A percentile compares a stretch with the other conserved stretches of the same genome.
Conservation (phyloP, 768 basidiomycete genomes). For the Boletus vinaceobasis region DNA sequence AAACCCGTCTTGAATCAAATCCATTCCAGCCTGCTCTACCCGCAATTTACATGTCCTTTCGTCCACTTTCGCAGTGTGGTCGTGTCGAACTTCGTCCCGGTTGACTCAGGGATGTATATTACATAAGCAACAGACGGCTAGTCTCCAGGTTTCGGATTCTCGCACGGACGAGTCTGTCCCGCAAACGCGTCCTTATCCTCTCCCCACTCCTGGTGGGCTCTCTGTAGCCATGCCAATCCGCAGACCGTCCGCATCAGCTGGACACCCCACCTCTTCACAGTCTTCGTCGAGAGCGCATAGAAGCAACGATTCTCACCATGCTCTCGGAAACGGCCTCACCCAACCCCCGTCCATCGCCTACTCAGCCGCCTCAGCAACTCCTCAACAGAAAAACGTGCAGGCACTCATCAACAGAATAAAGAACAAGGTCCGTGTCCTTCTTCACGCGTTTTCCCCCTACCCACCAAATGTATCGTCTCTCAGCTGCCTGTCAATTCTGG, state of each 20-base stretch:
- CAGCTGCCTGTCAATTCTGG: slow-evolving; percentile 89
- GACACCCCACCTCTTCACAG: slow-evolving; percentile 33
- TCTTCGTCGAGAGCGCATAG: slow-evolving; percentile 51
- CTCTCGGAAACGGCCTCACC: slow-evolving; percentile 28
- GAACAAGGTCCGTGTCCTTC: slow-evolving; percentile 57
- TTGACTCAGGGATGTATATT: slow-evolving; percentile 5
- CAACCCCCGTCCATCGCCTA: slow-evolving; percentile 38
- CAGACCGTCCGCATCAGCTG: slow-evolving; percentile 58
- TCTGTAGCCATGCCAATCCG: slow-evolving; percentile 45
- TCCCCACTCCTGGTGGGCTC: slow-evolving; percentile 23
- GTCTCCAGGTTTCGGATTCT: slow-evolving; percentile 11
- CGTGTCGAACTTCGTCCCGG: background rate
- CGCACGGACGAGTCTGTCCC: slow-evolving; percentile 19
- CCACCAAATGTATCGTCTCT: background rate
- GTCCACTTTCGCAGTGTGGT: background rate
- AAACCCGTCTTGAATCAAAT: background rate
- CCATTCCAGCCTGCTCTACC: background rate
- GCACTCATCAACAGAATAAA: slow-evolving; percentile 77
- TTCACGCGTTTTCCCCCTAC: background rate
- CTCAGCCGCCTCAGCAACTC: slow-evolving; percentile 42
- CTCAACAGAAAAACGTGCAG: slow-evolving; percentile 80
- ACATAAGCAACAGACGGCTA: slow-evolving; percentile 17
- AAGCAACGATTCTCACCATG: slow-evolving; percentile 61
- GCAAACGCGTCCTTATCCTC: slow-evolving; percentile 6
- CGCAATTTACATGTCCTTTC: background rate